Conservation (phyloP, 2,329 filamentous ascomycete genomes). For the Neospermospora avenae region DNA sequence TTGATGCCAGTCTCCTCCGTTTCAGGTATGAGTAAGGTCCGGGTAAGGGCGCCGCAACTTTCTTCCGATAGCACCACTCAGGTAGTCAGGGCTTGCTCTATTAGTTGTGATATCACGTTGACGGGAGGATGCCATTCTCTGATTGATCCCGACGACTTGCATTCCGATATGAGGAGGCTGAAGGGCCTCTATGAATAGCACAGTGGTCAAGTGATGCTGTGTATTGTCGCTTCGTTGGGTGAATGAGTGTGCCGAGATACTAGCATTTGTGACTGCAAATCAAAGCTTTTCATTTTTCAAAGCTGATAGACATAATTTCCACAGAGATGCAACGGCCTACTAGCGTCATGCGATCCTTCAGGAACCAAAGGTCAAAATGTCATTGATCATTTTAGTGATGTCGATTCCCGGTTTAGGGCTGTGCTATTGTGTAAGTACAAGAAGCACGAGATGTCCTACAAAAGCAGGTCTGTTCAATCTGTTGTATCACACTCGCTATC, state of each 20-base stretch:
- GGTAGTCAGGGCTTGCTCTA: not conserved
- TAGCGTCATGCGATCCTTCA: constrained; percentile 1
- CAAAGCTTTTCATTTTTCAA: not conserved
- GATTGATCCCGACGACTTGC: not conserved
- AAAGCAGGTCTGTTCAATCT: not conserved
- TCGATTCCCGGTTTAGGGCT: not conserved
- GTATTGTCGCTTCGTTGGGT: not conserved
- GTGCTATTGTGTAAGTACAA: not conserved
- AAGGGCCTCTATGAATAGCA: constrained; percentile 1
- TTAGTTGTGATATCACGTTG: not conserved
- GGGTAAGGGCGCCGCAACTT: not conserved
- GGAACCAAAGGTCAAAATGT: not conserved
- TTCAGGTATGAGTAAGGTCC: not conserved
- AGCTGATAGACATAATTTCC: not conserved
- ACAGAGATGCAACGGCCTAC: not conserved
- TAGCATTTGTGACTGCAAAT: not conserved
- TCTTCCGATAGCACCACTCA: not conserved
- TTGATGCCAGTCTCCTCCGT: constrained; percentile 7
- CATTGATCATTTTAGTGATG: not conserved
- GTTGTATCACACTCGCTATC: not conserved
- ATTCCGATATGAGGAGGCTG: not conserved
- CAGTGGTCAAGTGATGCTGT: not conserved
- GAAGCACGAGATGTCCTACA: not conserved
- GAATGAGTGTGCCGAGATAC: not conserved
- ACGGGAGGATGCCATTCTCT: not conserved